Evolutionary conservation across 345 rosid species (phyloP), one percentile per base, ranked within the genome.

Genomic region (Acer yangbiense): DNA sequence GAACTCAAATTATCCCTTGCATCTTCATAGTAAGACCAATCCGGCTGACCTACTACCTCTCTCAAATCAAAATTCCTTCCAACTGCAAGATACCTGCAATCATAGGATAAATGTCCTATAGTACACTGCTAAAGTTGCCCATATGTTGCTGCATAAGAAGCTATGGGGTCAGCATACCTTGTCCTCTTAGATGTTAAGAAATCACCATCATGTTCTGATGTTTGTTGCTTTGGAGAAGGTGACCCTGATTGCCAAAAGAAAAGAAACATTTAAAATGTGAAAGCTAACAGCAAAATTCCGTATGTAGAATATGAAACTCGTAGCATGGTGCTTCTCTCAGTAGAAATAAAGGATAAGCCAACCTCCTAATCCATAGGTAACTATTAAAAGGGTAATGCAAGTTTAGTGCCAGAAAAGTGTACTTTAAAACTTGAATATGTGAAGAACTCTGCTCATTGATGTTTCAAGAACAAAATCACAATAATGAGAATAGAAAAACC

Each of bases 1-100:
- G 83, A 80, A 80, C 89, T 88, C 77, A 52, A 82, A 78, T 74
- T 79, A 82, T 88, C 94, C 78, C 81, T 86, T 64, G 86, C 77
- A 72, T 87, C 91, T 78, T 88, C 89, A 44, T 43, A 71, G 86
- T 70, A 64, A 76, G 88, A 55, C 90, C 87, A 80, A 71, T 75
- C 84, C 63, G 85, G 82, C 73, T 75, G 83, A 64, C 72, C 67
- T 41, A 79, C 77, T 68, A 60, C 83, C 63, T 85, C 81, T 75
- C 69, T 65, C 46, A 69, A 81, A 80, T 61, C 75, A 69, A 67
- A 76, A 9, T 69, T 74, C 70, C 32, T 71, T 58, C 58, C 71
- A 32, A 9, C 29, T 21, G 70, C 70, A 68, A 46, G 75, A 79
- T 75, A 73, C 82, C 88, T 87, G 80, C 76, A 74, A 76, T 72